A percentile compares a stretch with the other conserved stretches of the same genome.
Evolutionary conservation across 192 early-diverging fungal species (phyloP).

Genomic region (Mortierella claussenii): DNA sequence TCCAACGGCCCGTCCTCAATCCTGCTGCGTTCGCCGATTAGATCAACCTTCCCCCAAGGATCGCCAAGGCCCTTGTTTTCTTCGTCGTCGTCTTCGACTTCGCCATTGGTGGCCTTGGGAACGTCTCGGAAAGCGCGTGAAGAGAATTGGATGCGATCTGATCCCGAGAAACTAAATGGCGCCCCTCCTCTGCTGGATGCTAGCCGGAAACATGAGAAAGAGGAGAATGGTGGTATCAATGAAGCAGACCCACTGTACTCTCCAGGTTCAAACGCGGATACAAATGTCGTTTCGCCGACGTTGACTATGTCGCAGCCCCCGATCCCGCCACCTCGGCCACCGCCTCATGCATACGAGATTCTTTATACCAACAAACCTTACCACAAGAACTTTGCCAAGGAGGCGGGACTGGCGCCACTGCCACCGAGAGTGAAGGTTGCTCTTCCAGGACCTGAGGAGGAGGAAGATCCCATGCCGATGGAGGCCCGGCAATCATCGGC

Average conservation of each 20-base stretch:
- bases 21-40: not conserved
- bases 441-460: not conserved
- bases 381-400: slow-evolving; percentile 46
- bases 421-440: slow-evolving; percentile 22
- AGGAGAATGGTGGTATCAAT: too few relatives aligned
- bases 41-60: not conserved
- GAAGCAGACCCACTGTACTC: too few relatives aligned
- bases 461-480: not conserved
- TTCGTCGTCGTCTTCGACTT: not conserved
- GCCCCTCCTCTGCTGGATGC: not conserved
- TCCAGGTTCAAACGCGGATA: not conserved
- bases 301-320: slow-evolving; percentile 13
- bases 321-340: slow-evolving; percentile 29
- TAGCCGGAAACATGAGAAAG: not conserved
- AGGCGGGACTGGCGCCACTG: slow-evolving; percentile 29
- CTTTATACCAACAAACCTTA: slow-evolving; percentile 52
- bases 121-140: too few relatives aligned
- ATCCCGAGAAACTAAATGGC: not conserved
- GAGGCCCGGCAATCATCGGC: not conserved
- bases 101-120: not conserved
- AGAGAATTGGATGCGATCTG: not conserved
- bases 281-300: not conserved
- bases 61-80: not conserved
- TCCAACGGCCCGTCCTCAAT: not conserved
- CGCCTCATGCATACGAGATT: slow-evolving; percentile 37